phyloP scores from a whole-genome alignment of 2,329 filamentous ascomycete genomes.

The Venturia carpophila region DNA sequence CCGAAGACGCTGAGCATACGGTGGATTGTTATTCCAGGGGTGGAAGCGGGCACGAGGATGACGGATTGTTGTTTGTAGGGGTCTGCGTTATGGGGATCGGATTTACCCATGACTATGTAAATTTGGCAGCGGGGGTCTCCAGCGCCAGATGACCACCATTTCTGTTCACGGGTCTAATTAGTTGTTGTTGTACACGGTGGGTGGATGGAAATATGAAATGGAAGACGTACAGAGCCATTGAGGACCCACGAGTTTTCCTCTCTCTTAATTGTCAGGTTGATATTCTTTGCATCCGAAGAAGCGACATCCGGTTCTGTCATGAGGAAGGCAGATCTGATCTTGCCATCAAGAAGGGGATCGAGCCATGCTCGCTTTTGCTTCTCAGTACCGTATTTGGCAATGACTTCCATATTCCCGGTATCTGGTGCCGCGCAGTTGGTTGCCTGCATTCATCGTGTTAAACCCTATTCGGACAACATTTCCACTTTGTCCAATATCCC shows the following conservation, averaged over 20 bases:
- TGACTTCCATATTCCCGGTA: slow-evolving; percentile 91
- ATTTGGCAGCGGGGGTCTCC: slow-evolving; percentile 87
- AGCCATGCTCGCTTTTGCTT: slow-evolving; percentile 81
- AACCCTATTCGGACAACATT: slow-evolving; percentile 20
- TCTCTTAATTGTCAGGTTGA: slow-evolving; percentile 69
- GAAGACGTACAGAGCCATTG: slow-evolving; percentile 62
- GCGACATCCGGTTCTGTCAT: slow-evolving; percentile 92
- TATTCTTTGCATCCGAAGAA: slow-evolving; percentile 88
- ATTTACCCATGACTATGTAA: slow-evolving; percentile 97
- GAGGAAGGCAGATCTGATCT: slow-evolving; percentile 82
- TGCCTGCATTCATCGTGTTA: slow-evolving; percentile 40
- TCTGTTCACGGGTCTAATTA: slow-evolving; percentile 42
- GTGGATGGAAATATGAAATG: neutral
- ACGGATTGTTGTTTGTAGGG: slow-evolving; percentile 90
- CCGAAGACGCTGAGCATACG: slow-evolving; percentile 92
- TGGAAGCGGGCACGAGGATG: slow-evolving; percentile 72
- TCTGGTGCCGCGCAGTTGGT: slow-evolving; percentile 87
- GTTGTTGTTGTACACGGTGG: neutral
- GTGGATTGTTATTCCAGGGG: slow-evolving; percentile 83
- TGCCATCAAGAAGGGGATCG: slow-evolving; percentile 68
- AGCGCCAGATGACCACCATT: slow-evolving; percentile 98
- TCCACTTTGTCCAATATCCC: no score
- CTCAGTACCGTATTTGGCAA: slow-evolving; percentile 84
- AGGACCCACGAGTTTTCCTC: slow-evolving; percentile 86
- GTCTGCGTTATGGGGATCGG: slow-evolving; percentile 64